Evolutionary conservation across 2,329 filamentous ascomycete genomes (phyloP).

Genomic region (Aspergillus jensenii): DNA sequence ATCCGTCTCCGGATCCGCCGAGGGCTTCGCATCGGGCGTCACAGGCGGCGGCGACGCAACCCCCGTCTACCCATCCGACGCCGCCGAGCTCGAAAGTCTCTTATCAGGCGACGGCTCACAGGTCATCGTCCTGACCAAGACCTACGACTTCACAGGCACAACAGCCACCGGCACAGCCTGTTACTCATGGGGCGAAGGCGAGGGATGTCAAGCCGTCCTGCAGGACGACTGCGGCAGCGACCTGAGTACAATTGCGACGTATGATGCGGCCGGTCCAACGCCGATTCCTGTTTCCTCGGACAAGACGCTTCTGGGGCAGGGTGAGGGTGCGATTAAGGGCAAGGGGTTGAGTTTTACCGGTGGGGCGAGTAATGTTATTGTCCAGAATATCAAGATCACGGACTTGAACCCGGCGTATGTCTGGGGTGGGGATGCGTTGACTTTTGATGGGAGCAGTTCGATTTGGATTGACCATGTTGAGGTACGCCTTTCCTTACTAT

Average conservation of each 20-base stretch:
- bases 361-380: constrained; percentile 55
- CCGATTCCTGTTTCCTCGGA: constrained; percentile 54
- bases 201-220: constrained; percentile 54
- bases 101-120: constrained; percentile 54
- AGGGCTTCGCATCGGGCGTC: constrained; percentile 51
- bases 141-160: constrained; percentile 25
- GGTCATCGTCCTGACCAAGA: constrained; percentile 59
- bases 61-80: constrained; percentile 52
- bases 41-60: constrained; percentile 59
- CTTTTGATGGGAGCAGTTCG: constrained; percentile 44
- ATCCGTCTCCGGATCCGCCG: constrained; percentile 28
- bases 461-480: constrained; percentile 53
- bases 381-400: constrained; percentile 57
- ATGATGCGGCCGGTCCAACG: constrained; percentile 51
- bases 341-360: constrained; percentile 51
- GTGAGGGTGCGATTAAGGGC: constrained; percentile 54
- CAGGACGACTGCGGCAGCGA: constrained; percentile 56
- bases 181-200: constrained; percentile 26
- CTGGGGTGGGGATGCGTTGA: constrained; percentile 60
- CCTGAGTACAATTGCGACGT: constrained; percentile 40
- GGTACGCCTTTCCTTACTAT: neutral
- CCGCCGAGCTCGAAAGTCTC: constrained; percentile 56
- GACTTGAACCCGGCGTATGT: constrained; percentile 54
- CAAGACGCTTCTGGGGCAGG: constrained; percentile 54
- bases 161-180: constrained; percentile 23